Conservation (phyloP, 2,329 filamentous ascomycete species). For the Cladosporium sp. region DNA sequence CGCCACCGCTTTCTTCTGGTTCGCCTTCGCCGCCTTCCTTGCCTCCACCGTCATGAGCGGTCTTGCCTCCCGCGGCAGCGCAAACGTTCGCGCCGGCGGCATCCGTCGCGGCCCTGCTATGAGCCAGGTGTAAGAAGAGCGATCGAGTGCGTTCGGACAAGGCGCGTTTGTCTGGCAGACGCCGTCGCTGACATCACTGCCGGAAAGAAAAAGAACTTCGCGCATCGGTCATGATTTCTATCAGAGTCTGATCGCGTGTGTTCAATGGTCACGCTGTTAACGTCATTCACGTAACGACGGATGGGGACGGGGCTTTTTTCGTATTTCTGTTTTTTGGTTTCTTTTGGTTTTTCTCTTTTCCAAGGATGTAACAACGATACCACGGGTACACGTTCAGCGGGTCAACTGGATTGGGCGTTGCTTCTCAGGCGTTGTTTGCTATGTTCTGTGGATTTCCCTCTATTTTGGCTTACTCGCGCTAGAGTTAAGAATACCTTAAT, state of each 20-base stretch:
- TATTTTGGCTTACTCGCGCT: background rate
- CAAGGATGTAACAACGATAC: constrained; percentile 11
- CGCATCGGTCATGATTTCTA: too few species aligned
- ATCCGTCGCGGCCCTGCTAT: constrained; percentile 47
- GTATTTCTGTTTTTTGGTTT: background rate
- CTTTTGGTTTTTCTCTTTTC: background rate
- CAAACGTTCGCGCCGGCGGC: constrained; percentile 39
- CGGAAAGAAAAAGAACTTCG: too few species aligned
- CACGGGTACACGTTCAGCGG: constrained; percentile 9
- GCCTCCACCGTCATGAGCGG: constrained; percentile 53
- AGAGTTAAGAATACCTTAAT: constrained; percentile 9
- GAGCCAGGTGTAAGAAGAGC: constrained; percentile 49
- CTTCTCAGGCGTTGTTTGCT: background rate
- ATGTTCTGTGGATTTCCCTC: background rate
- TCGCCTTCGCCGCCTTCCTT: constrained; percentile 61
- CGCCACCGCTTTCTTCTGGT: constrained; percentile 71
- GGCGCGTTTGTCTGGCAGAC: too few species aligned
- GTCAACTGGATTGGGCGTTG: constrained; percentile 7
- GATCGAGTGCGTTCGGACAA: background rate
- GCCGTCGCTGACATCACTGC: background rate
- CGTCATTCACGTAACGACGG: constrained; percentile 1
- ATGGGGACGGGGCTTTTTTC: background rate
- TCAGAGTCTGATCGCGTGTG: background rate
- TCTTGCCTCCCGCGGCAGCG: constrained; percentile 49
- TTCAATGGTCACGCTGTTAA: background rate